Evolutionary conservation across 345 rosid species (phyloP), one percentile per base, ranked within the genome.

Genomic region (Bruguiera parviflora): DNA sequence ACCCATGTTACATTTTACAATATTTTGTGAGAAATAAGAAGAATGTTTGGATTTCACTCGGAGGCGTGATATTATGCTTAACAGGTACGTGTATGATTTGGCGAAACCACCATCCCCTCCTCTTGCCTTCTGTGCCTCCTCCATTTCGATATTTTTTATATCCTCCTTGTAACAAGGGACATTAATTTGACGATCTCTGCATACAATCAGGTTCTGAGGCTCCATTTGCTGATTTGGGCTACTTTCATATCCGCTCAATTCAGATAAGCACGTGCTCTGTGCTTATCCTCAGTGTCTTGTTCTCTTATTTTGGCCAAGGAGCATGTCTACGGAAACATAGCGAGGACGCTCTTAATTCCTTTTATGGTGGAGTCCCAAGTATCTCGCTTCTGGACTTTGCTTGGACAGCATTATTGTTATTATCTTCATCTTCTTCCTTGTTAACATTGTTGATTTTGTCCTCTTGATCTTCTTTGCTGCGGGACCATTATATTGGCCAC

Each of bases 201-300:
- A 28, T 28, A 4, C 31, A 28, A 28, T 28, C 31, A 28, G 96
- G 97, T 2, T 78, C 96, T 2, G 98, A 92, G 63, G 98, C 96
- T 27, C 86, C 88, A 91, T 90, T 90, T 71, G 96, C 96, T 70
- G 96, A 92, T 80, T 75, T 92, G 18, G 96, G 92, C 20, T 96
- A 92, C 76, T 92, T 92, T 82, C 85, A 63, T 61, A 86, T 90
- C 24, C 84, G 66, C 63, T 88, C 96, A 37, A 72, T 90, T 29
- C 92, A 88, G 73, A 91, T 88, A 37, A 71, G 78, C 64, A 39
- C n/a, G 2, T 73, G 18, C 6, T 11, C 31, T 13, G 35, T 19
- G 52, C 46, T n/a, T 47, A 16, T 5, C 18, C 33, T 22, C 32
- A 31, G 10, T 0, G 39, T 25, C 32, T 16, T 53, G 11, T 21